Evolutionary conservation across 352 stramenopile species (phyloP).

Genomic region (Pilasporangium apinafurcum): DNA sequence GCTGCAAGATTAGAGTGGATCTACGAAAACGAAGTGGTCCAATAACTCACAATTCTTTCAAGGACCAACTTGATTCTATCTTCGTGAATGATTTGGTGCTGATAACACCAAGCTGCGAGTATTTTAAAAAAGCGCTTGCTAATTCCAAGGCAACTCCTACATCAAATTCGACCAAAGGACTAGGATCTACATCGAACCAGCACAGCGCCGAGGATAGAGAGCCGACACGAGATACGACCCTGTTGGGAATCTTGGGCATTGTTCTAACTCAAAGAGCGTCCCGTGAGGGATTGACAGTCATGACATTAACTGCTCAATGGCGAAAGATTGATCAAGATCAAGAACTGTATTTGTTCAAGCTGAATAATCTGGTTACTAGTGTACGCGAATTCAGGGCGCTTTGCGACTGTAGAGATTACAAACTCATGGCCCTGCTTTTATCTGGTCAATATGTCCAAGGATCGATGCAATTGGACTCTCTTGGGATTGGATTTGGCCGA

Average conservation of each 20-base stretch:
- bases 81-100: slow-evolving; percentile 81
- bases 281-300: slow-evolving; percentile 73
- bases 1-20: slow-evolving; percentile 66
- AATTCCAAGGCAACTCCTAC: slow-evolving; percentile 1
- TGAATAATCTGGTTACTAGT: slow-evolving; percentile 86
- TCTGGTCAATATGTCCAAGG: slow-evolving; percentile 60
- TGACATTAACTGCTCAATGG: slow-evolving; percentile 48
- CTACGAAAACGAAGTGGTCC: slow-evolving; percentile 29
- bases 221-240: no score
- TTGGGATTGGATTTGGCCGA: slow-evolving; percentile 74
- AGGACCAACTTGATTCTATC: slow-evolving; percentile 34
- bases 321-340: slow-evolving; percentile 36
- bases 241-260: slow-evolving; percentile 67
- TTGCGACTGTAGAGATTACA: slow-evolving; percentile 75
- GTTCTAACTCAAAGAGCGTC: slow-evolving; percentile 54
- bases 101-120: slow-evolving; percentile 44
- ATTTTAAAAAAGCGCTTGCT: slow-evolving; percentile 33
- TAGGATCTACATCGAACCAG: slow-evolving; percentile 3
- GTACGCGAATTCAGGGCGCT: slow-evolving; percentile 83
- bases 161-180: neutral
- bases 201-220: neutral
- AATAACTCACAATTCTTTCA: slow-evolving; percentile 15
- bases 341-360: slow-evolving; percentile 71
- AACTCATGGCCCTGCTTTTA: slow-evolving; percentile 67
- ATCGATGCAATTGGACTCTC: slow-evolving; percentile 75